Evolutionary conservation across 805 yeast species (phyloP).

Genomic region (Pichia occidentalis): DNA sequence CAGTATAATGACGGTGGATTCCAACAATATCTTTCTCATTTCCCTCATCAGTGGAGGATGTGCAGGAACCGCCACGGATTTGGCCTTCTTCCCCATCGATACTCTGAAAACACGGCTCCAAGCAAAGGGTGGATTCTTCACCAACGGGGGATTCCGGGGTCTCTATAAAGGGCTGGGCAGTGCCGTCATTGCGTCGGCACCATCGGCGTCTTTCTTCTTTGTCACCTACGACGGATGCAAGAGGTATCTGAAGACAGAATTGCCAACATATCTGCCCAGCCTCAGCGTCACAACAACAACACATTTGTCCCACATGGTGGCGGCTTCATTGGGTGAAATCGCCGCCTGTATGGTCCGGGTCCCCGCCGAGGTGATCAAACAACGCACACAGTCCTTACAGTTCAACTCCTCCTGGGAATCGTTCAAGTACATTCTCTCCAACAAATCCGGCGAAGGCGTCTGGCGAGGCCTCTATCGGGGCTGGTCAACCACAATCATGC

Average conservation of each 20-base stretch:
- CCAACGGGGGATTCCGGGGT: conserved; percentile 89
- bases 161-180: conserved; percentile 90
- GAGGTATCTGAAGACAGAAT: conserved; percentile 19
- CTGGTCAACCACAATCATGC: conserved; percentile 83
- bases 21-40: conserved; percentile 8
- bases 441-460: conserved; percentile 72
- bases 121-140: conserved; percentile 90
- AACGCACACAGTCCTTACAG: conserved; percentile 77
- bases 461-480: conserved; percentile 83
- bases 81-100: conserved; percentile 93
- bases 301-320: conserved; percentile 67
- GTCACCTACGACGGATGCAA: conserved; percentile 81
- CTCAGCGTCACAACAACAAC: conserved; percentile 22
- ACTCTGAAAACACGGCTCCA: conserved; percentile 91
- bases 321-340: conserved; percentile 86
- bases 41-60: conserved; percentile 68
- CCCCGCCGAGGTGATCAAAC: conserved; percentile 95
- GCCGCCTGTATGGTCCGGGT: conserved; percentile 93
- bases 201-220: conserved; percentile 71
- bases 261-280: conserved; percentile 18
- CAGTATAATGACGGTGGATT: conserved; percentile 11
- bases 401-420: conserved; percentile 58
- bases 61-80: conserved; percentile 94
- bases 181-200: conserved; percentile 92
- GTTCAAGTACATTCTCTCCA: conserved; percentile 51